These are phyloP conservation scores for Solanum pinnatisectum DNA, from an alignment of 257 asterid species.

Conservation along the genomic window DNA sequence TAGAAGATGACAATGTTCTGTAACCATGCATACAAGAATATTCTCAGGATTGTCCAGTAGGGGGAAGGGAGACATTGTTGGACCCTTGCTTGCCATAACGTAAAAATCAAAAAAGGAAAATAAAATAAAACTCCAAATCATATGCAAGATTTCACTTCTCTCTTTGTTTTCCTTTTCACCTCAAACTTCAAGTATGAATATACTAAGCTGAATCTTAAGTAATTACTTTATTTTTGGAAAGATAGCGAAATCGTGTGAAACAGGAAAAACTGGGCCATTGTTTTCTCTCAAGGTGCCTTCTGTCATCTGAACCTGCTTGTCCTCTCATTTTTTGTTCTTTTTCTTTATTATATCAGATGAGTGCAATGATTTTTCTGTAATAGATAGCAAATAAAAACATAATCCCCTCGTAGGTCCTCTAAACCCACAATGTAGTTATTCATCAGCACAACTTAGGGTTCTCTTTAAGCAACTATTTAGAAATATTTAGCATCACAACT, in stretches of 20 bases:
- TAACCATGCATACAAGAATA: background rate
- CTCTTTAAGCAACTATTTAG: background rate
- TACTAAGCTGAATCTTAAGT: too few relatives aligned
- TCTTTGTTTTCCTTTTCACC: background rate
- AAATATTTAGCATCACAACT: background rate
- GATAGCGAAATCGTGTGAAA: background rate
- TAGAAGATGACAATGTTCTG: background rate
- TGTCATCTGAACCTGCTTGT: background rate
- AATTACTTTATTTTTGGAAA: background rate
- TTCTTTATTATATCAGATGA: background rate
- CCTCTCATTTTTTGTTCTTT: background rate
- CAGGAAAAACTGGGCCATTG: background rate
- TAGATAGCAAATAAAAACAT: background rate
- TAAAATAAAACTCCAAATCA: background rate
- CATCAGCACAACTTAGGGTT: background rate
- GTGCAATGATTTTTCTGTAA: background rate
- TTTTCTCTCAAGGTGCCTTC: background rate
- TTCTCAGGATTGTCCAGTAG: background rate
- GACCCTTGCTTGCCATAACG: background rate
- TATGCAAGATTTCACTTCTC: background rate
- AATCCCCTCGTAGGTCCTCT: background rate
- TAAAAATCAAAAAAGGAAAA: background rate
- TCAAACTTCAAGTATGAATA: background rate
- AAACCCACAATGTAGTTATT: too few relatives aligned
- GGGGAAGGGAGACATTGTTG: background rate